These are phyloP conservation scores for Sutorius eximius DNA, from an alignment of 1,284 basidiomycete species.

Conservation along the genomic window DNA sequence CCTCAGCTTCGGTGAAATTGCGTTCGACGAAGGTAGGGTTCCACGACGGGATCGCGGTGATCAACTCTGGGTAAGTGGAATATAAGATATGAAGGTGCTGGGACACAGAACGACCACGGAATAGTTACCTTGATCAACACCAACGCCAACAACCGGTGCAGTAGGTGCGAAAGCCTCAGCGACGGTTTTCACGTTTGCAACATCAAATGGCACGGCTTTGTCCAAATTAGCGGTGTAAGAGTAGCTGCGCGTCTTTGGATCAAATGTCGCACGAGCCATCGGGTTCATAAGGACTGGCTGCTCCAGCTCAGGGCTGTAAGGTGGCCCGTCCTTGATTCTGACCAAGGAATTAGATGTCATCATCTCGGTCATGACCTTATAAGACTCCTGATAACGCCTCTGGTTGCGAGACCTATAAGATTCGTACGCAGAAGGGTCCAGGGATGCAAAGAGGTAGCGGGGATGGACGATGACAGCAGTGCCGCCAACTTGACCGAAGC, in stretches of 20 bases:
- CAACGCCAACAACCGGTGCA: slow-evolving; percentile 64
- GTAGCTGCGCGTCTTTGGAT: slow-evolving; percentile 84
- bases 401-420: slow-evolving; percentile 74
- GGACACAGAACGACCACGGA: slow-evolving; percentile 2
- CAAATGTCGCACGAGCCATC: slow-evolving; percentile 81
- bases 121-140: slow-evolving; percentile 77
- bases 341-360: slow-evolving; percentile 93
- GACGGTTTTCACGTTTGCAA: slow-evolving; percentile 67
- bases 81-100: slow-evolving; percentile 12
- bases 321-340: slow-evolving; percentile 93
- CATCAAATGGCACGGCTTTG: slow-evolving; percentile 53
- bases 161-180: slow-evolving; percentile 51
- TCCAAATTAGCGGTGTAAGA: slow-evolving; percentile 71
- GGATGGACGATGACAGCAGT: slow-evolving; percentile 89
- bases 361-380: slow-evolving; percentile 94
- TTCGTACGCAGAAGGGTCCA: slow-evolving; percentile 74
- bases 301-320: slow-evolving; percentile 88
- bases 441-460: slow-evolving; percentile 83
- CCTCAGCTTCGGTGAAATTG: slow-evolving; percentile 93
- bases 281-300: slow-evolving; percentile 90
- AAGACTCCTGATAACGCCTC: slow-evolving; percentile 71
- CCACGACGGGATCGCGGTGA: slow-evolving; percentile 87
- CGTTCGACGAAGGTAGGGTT: slow-evolving; percentile 88
- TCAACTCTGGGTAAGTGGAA: slow-evolving; percentile 67
- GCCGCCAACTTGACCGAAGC: slow-evolving; percentile 99